Evolutionary conservation across 371 early-diverging fungal species (phyloP), one percentile per base, ranked within the genome.

Genomic region (Nematocida sp.): DNA sequence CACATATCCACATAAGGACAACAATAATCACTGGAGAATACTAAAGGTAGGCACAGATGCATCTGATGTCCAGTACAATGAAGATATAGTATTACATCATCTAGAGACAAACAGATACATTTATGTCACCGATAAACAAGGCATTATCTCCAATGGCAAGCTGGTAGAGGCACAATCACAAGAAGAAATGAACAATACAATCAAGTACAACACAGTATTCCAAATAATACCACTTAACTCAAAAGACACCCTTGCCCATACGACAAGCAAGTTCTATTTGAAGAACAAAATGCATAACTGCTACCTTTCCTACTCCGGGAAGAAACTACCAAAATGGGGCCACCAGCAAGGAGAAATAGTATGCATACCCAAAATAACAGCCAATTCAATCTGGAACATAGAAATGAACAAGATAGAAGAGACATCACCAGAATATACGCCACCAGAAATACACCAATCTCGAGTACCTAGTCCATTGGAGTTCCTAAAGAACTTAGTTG

Each of bases 291-390:
- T 79, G 32, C 81, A 87, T 35, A 88, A 88, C n/a, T 94, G 94
- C 79, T 87, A 90, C 37, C 83, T 99, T 57, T 87, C 90, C 9
- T 85, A 88, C 46, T 83, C 87, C n/a, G 87, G 87, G 37, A 86
- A 86, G 21, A 86, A 86, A 29, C 86, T 94, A 41, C 99, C 99
- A 1, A 87, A 90, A 67, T 99, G 99, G 99, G 99, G 96, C 13
- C 94, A 91, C 85, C 88, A 88, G 65, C 99, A 99, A 82, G 85
- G 88, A 1, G 97, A 96, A 80, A 91, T 96, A 0, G 83, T 85
- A 2, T 96, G 95, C 82, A 88, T 89, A 64, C 84, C 88, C 63
- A 84, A 85, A 32, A 78, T 86, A n/a, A 63, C 87, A 53, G 79
- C 85, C 13, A 84, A 87, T 15, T 85, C 90, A 43, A 85, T 92